Conservation (phyloP, 2,329 filamentous ascomycete species). For the Paraphaeosphaeria minitans region DNA sequence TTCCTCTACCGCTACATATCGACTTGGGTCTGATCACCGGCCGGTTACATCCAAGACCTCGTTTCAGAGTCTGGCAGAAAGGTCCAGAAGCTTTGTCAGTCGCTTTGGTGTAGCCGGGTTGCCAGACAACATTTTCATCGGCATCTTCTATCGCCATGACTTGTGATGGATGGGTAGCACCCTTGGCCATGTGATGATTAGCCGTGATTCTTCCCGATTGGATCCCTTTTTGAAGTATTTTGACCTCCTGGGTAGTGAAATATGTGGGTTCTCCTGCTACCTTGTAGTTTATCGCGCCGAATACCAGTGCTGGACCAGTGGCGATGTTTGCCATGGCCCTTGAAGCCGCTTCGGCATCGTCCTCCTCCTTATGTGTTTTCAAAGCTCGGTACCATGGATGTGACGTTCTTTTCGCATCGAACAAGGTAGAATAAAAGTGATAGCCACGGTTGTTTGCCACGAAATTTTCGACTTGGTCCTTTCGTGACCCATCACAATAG, state of each 20-base stretch:
- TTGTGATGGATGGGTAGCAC: not conserved
- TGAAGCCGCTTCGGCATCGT: constrained; percentile 13
- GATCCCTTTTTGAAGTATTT: constrained; percentile 8
- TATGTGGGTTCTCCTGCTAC: constrained; percentile 1
- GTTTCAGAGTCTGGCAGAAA: not conserved
- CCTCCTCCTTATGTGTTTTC: not conserved
- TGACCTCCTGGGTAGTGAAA: constrained; percentile 3
- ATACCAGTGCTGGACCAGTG: constrained; percentile 3
- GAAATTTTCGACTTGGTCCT: constrained; percentile 4
- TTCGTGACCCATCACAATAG: constrained; percentile 7
- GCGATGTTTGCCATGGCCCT: constrained; percentile 6
- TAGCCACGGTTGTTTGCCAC: constrained; percentile 7
- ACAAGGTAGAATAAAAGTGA: constrained; percentile 2
- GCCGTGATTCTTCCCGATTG: constrained; percentile 7
- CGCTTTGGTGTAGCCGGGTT: constrained; percentile 6
- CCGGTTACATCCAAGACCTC: not conserved
- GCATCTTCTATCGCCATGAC: constrained; percentile 13
- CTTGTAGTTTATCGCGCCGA: constrained; percentile 12
- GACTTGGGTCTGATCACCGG: not conserved
- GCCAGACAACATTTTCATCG: constrained; percentile 2
- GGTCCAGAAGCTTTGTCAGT: constrained; percentile 1
- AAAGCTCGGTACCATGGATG: constrained; percentile 12
- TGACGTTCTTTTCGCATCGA: constrained; percentile 3
- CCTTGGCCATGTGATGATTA: constrained; percentile 13
- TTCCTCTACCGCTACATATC: not conserved